Conservation (phyloP, 805 yeast species). For the Myxozyma neglecta region DNA sequence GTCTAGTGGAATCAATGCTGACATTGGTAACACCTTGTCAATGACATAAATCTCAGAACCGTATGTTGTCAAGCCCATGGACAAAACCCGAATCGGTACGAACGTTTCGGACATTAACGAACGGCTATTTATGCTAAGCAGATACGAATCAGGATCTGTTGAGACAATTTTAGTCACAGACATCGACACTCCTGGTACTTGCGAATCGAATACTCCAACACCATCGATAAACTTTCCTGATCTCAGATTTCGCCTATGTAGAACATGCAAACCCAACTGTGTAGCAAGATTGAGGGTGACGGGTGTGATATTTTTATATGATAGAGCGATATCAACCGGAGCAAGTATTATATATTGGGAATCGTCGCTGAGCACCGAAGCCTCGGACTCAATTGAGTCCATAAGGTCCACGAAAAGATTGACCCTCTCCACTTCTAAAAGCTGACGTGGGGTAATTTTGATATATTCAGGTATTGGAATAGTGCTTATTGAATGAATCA, state of each 20-base stretch:
- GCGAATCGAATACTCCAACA: conserved; percentile 10
- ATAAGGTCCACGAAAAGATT: conserved; percentile 18
- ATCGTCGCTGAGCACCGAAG: conserved; percentile 10
- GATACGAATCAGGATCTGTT: conserved; percentile 1
- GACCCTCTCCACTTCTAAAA: conserved; percentile 15
- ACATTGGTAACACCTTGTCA: conserved; percentile 22
- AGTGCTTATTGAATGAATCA: conserved; percentile 15
- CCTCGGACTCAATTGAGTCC: conserved; percentile 10
- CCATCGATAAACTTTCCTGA: conserved; percentile 14
- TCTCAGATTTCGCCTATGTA: conserved; percentile 10
- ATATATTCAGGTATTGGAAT: conserved; percentile 26
- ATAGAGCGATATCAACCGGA: conserved; percentile 14
- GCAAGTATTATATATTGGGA: conserved; percentile 23
- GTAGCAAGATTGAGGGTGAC: conserved; percentile 14
- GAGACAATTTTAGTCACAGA: not conserved
- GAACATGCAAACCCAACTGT: conserved; percentile 21
- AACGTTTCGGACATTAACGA: not conserved
- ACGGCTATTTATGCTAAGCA: not conserved
- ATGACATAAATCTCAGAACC: conserved; percentile 26
- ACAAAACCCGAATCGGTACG: conserved; percentile 16
- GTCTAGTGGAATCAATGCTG: not conserved
- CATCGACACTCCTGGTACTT: conserved; percentile 17
- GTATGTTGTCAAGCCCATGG: conserved; percentile 17
- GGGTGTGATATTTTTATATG: conserved; percentile 8
- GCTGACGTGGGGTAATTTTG: conserved; percentile 22